These are phyloP conservation scores for Claviceps monticola DNA, from an alignment of 2,329 filamentous ascomycete genomes.

Conservation along the genomic window DNA sequence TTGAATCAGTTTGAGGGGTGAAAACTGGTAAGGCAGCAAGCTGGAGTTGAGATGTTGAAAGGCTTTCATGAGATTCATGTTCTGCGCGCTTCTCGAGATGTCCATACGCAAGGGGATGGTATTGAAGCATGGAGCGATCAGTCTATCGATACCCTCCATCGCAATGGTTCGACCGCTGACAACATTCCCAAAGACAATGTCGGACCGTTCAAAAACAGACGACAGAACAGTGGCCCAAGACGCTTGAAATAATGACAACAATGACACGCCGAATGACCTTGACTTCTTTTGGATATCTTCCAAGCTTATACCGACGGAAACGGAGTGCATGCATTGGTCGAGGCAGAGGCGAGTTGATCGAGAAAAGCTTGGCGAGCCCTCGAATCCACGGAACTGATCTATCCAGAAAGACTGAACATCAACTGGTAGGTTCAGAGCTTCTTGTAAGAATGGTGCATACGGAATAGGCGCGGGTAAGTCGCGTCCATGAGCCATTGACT, in stretches of 20 bases:
- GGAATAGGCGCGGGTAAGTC: conserved; percentile 34
- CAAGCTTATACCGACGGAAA: conserved; percentile 23
- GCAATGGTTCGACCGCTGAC: conserved; percentile 61
- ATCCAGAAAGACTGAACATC: conserved; percentile 54
- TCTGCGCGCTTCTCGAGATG: conserved; percentile 31
- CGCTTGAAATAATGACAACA: conserved; percentile 57
- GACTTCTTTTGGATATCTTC: conserved; percentile 32
- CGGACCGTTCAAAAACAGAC: conserved; percentile 37
- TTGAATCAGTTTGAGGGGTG: conserved; percentile 60
- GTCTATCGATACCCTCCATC: conserved; percentile 49
- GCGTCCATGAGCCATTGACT: conserved; percentile 36
- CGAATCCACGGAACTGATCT: conserved; percentile 36
- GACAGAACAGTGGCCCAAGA: conserved; percentile 56
- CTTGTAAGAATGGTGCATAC: conserved; percentile 50
- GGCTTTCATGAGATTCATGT: conserved; percentile 41
- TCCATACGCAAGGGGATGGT: conserved; percentile 60
- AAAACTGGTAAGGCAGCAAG: conserved; percentile 56
- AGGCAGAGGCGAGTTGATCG: conserved; percentile 10
- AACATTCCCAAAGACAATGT: conserved; percentile 81
- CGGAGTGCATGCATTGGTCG: conserved; percentile 16
- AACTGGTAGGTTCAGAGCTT: conserved; percentile 35
- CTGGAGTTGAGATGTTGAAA: conserved; percentile 50
- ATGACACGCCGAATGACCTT: conserved; percentile 41
- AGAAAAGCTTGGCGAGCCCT: conserved; percentile 16
- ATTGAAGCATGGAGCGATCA: conserved; percentile 89